These are phyloP conservation scores for Epichloe glyceriae DNA, from an alignment of 2,329 filamentous ascomycete species.

Conservation along the genomic window DNA sequence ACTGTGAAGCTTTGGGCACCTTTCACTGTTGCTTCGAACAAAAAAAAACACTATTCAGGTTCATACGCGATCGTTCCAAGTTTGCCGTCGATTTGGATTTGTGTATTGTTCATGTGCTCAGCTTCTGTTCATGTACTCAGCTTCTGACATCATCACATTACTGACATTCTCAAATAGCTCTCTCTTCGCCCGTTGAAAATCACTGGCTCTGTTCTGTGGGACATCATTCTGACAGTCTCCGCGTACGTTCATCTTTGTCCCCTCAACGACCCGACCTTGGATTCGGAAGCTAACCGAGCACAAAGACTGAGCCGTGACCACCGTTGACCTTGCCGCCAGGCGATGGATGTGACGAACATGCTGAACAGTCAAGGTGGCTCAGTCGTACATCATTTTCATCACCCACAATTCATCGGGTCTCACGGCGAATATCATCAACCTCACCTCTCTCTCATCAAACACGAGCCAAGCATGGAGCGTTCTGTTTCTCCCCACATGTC, in stretches of 20 bases:
- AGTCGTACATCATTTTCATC: constrained; percentile 14
- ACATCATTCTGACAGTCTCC: constrained; percentile 10
- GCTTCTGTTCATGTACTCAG: neutral
- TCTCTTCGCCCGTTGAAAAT: neutral
- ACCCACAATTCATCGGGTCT: constrained; percentile 17
- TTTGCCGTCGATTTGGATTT: neutral
- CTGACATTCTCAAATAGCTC: constrained; percentile 3
- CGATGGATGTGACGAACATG: constrained; percentile 41
- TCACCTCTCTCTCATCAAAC: constrained; percentile 21
- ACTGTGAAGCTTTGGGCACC: neutral
- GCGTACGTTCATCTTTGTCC: constrained; percentile 2
- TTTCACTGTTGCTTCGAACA: neutral
- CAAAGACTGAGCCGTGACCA: constrained; percentile 23
- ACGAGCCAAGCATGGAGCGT: constrained; percentile 34
- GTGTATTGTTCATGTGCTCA: neutral
- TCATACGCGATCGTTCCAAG: neutral
- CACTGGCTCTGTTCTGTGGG: constrained; percentile 12
- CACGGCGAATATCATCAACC: constrained; percentile 19
- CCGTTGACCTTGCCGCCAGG: constrained; percentile 32
- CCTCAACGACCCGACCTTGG: neutral
- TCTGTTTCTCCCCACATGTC: constrained; percentile 46
- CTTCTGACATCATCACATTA: neutral
- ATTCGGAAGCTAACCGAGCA: constrained; percentile 3
- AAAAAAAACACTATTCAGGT: neutral
- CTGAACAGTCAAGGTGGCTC: constrained; percentile 34